phyloP scores from a whole-genome alignment of 2,329 filamentous ascomycete genomes.

The Hirsutella minnesotensis region DNA sequence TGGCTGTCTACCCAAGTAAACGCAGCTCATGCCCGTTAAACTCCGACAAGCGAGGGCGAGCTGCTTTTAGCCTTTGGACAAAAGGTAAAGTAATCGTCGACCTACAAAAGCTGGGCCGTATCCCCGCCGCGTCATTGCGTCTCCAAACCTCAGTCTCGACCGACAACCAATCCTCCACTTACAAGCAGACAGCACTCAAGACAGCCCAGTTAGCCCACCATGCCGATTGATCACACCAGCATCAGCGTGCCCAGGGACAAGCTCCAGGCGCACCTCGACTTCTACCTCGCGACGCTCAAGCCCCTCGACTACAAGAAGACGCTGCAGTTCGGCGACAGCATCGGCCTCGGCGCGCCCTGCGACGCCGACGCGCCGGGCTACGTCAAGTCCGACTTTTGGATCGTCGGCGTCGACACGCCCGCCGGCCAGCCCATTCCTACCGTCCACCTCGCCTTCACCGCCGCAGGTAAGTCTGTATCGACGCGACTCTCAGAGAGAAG shows the following conservation, averaged over 20 bases:
- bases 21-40: no score
- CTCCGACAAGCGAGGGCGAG: no score
- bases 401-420: slow-evolving; percentile 10
- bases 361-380: slow-evolving; percentile 6
- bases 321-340: slow-evolving; percentile 14
- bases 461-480: slow-evolving; percentile 12
- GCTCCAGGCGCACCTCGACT: slow-evolving; percentile 16
- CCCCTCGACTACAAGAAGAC: slow-evolving; percentile 23
- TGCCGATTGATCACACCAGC: slow-evolving; percentile 23
- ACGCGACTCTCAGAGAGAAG: background rate
- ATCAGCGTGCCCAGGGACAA: slow-evolving; percentile 16
- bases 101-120: no score
- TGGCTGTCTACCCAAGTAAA: no score
- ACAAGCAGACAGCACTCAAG: no score
- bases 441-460: slow-evolving; percentile 19
- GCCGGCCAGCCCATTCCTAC: slow-evolving; percentile 3
- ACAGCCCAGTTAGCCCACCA: no score
- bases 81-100: no score
- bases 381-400: slow-evolving; percentile 17
- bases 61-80: no score
- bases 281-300: slow-evolving; percentile 22
- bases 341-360: slow-evolving; percentile 17
- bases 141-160: no score
- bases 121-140: no score
- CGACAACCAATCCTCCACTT: no score